Conservation (phyloP, 2,329 filamentous ascomycete genomes). For the Penicillium fuscoglaucum region DNA sequence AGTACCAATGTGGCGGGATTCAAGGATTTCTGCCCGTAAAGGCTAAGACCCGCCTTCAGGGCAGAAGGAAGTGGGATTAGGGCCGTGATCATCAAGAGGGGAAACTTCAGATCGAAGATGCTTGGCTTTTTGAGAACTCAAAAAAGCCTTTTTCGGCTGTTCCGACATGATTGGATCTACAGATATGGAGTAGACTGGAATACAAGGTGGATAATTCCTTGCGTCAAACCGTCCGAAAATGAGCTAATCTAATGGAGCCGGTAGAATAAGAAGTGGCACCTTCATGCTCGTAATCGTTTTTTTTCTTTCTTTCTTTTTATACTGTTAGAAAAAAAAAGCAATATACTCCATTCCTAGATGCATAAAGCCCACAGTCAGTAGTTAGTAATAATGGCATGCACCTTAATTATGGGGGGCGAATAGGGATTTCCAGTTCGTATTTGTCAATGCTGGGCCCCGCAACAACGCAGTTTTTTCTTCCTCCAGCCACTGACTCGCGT, state of each 20-base stretch:
- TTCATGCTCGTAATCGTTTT: neutral
- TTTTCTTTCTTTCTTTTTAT: neutral
- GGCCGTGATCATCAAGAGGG: neutral
- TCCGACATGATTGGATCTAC: neutral
- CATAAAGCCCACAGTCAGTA: slow-evolving; percentile 1
- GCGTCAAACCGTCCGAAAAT: neutral
- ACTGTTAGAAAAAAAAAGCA: neutral
- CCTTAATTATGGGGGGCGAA: slow-evolving; percentile 1
- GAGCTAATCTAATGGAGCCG: neutral
- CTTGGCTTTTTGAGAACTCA: neutral
- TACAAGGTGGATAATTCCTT: neutral
- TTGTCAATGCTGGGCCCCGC: neutral
- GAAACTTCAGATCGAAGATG: neutral
- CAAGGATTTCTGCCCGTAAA: neutral
- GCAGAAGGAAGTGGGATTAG: neutral
- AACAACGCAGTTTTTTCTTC: neutral
- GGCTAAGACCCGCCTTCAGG: neutral
- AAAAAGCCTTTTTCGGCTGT: too few species aligned
- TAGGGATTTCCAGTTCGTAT: too few species aligned
- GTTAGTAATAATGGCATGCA: slow-evolving; percentile 9
- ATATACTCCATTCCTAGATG: neutral
- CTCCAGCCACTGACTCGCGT: slow-evolving; percentile 19
- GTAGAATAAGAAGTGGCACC: neutral
- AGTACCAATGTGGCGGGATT: slow-evolving; percentile 13
- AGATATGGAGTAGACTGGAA: neutral